Percentiles rank a stretch among this genome's conserved stretches.
Evolutionary conservation across 1,139 yeast genomes (phyloP).

Genomic region (Candida labiduridarum): DNA sequence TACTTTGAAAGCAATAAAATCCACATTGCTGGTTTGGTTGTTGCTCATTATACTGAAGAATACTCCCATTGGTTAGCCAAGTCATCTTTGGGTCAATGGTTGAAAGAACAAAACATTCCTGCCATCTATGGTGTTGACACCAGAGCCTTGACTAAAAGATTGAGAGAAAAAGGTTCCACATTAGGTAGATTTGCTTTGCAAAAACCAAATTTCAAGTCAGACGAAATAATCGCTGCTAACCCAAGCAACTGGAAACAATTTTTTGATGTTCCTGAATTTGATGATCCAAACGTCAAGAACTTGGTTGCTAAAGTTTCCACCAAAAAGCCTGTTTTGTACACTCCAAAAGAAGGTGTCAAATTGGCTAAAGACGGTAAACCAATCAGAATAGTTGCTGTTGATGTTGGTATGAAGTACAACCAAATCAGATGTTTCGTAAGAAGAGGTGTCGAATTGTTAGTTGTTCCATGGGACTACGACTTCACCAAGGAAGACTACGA

Average conservation of each 20-base stretch:
- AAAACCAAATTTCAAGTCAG: conserved; percentile 43
- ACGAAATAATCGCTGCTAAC: conserved; percentile 25
- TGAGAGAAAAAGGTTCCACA: conserved; percentile 91
- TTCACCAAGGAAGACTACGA: conserved; percentile 78
- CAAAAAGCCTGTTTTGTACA: conserved; percentile 72
- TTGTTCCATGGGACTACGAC: conserved; percentile 96
- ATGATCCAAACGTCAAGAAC: conserved; percentile 88
- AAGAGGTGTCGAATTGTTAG: conserved; percentile 94
- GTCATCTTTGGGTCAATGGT: conserved; percentile 93
- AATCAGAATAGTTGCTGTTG: conserved; percentile 84
- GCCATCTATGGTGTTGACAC: conserved; percentile 98
- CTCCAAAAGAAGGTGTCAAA: conserved; percentile 52
- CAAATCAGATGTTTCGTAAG: conserved; percentile 96
- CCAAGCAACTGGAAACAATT: conserved; percentile 53
- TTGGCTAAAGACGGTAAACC: conserved; percentile 72
- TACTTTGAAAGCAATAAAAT: conserved; percentile 90
- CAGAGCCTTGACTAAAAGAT: conserved; percentile 88
- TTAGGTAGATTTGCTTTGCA: conserved; percentile 81
- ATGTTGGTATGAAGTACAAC: conserved; percentile 97
- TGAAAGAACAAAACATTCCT: conserved; percentile 87
- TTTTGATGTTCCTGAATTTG: conserved; percentile 84
- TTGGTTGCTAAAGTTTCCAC: conserved; percentile 90
- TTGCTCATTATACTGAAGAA: conserved; percentile 95
- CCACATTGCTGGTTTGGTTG: conserved; percentile 96
- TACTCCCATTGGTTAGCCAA: conserved; percentile 92